phyloP scores from a whole-genome alignment of 495 filamentous ascomycete species.

The Penicillium silybi region DNA sequence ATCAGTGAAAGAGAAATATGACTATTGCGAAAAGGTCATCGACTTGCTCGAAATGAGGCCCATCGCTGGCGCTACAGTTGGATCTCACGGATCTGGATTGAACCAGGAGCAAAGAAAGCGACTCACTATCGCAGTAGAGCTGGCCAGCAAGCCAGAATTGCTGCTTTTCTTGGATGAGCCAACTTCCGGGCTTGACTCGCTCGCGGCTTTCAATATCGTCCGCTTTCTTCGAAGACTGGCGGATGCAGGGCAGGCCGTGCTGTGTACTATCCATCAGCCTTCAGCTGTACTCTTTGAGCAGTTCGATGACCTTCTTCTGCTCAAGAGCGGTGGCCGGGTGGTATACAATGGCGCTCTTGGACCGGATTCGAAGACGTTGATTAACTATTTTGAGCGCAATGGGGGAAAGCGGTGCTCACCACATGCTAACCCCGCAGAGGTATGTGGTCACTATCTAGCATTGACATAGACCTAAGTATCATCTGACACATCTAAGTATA shows the following conservation, averaged over 20 bases:
- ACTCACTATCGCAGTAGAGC: slow-evolving; percentile 65
- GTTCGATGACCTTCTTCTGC: slow-evolving; percentile 68
- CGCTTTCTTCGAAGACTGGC: slow-evolving; percentile 63
- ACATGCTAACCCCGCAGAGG: slow-evolving; percentile 60
- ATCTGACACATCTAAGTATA: slow-evolving; percentile 38
- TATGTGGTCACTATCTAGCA: slow-evolving; percentile 4
- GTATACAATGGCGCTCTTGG: slow-evolving; percentile 69
- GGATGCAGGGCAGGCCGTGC: slow-evolving; percentile 65
- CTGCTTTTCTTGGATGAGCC: slow-evolving; percentile 76
- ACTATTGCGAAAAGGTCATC: slow-evolving; percentile 59
- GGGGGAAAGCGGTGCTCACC: slow-evolving; percentile 56
- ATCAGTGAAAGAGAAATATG: slow-evolving; percentile 56
- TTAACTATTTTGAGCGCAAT: slow-evolving; percentile 61
- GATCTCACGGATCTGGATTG: slow-evolving; percentile 48
- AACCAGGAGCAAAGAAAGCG: slow-evolving; percentile 61
- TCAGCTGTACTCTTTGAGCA: slow-evolving; percentile 67
- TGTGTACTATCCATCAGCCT: slow-evolving; percentile 82
- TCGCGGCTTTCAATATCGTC: slow-evolving; percentile 63
- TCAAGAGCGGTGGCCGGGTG: slow-evolving; percentile 64
- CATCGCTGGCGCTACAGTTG: slow-evolving; percentile 54
- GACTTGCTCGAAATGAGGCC: slow-evolving; percentile 57
- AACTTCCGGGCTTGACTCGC: slow-evolving; percentile 67
- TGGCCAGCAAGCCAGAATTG: slow-evolving; percentile 62
- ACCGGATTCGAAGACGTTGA: slow-evolving; percentile 48
- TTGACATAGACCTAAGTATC: background rate